These are phyloP conservation scores for Aspergillus tubingensis DNA, from an alignment of 2,329 filamentous ascomycete genomes.

Conservation along the genomic window DNA sequence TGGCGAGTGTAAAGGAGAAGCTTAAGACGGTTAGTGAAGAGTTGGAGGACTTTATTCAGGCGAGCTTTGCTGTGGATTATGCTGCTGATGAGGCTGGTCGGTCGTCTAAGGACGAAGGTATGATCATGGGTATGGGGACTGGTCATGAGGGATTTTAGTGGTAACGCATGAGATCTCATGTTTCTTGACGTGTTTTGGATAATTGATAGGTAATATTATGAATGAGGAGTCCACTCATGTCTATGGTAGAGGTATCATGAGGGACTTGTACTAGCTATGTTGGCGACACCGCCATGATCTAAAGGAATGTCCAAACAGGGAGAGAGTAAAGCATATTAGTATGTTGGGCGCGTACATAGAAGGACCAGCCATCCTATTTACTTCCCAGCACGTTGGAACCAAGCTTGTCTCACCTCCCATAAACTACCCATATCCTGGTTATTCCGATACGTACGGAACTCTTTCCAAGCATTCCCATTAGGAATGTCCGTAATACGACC, in stretches of 20 bases:
- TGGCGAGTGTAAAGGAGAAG: slow-evolving; percentile 89
- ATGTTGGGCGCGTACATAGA: not conserved
- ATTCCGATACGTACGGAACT: slow-evolving; percentile 45
- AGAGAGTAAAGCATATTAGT: not conserved
- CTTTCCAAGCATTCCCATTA: slow-evolving; percentile 47
- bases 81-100: slow-evolving; percentile 32
- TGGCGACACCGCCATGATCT: not conserved
- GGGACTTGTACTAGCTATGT: not conserved
- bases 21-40: slow-evolving; percentile 95
- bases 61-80: slow-evolving; percentile 77
- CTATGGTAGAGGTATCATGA: not conserved
- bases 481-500: slow-evolving; percentile 37
- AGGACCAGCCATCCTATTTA: slow-evolving; percentile 13
- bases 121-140: slow-evolving; percentile 11
- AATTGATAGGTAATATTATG: not conserved
- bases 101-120: slow-evolving; percentile 21
- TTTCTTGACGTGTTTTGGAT: too few relatives aligned
- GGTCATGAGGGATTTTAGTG: slow-evolving; percentile 19
- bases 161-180: too few relatives aligned
- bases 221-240: not conserved
- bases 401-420: slow-evolving; percentile 46
- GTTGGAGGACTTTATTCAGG: slow-evolving; percentile 91
- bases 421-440: slow-evolving; percentile 51
- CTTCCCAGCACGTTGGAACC: slow-evolving; percentile 32
- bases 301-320: not conserved